A percentile compares a stretch with the other conserved stretches of the same genome.
phyloP scores from a whole-genome alignment of 73 alveolate species.

The Blepharisma japonicum region DNA sequence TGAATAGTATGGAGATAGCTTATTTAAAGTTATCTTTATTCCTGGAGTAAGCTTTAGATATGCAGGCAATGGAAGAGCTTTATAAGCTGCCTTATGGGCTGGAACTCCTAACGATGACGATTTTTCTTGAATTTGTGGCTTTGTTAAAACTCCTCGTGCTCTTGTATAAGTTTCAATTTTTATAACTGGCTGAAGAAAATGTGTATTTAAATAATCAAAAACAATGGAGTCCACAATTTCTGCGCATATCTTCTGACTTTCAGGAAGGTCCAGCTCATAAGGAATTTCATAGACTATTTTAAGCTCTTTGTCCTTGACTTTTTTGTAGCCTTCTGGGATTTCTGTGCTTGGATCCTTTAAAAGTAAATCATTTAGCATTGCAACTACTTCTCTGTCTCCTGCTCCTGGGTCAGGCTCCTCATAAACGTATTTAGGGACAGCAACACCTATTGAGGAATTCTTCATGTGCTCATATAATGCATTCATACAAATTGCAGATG shows the following conservation, averaged over 20 bases:
- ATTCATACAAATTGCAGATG: conserved; percentile 47
- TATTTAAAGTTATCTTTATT: neutral
- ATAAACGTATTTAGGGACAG: conserved; percentile 34
- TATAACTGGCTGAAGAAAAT: conserved; percentile 12
- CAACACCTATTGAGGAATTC: conserved; percentile 36
- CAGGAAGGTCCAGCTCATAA: conserved; percentile 35
- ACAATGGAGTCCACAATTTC: conserved; percentile 45
- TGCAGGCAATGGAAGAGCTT: conserved; percentile 21
- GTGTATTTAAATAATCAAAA: conserved; percentile 30
- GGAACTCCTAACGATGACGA: neutral
- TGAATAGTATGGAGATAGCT: neutral
- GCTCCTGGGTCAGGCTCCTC: conserved; percentile 57
- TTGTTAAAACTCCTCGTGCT: neutral
- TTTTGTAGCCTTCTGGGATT: conserved; percentile 76
- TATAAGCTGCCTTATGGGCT: neutral
- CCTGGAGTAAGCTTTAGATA: conserved; percentile 12
- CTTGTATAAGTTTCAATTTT: neutral
- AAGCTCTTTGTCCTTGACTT: conserved; percentile 53
- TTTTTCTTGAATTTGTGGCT: conserved; percentile 17
- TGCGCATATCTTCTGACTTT: neutral
- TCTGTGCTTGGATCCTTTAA: conserved; percentile 52
- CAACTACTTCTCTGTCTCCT: conserved; percentile 61
- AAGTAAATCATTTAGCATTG: conserved; percentile 57
- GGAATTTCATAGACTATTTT: conserved; percentile 43
- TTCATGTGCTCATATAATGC: conserved; percentile 37